Evolutionary conservation across 352 stramenopile species (phyloP), one percentile per base, ranked within the genome.

Genomic region (Phytopythium helicoides): DNA sequence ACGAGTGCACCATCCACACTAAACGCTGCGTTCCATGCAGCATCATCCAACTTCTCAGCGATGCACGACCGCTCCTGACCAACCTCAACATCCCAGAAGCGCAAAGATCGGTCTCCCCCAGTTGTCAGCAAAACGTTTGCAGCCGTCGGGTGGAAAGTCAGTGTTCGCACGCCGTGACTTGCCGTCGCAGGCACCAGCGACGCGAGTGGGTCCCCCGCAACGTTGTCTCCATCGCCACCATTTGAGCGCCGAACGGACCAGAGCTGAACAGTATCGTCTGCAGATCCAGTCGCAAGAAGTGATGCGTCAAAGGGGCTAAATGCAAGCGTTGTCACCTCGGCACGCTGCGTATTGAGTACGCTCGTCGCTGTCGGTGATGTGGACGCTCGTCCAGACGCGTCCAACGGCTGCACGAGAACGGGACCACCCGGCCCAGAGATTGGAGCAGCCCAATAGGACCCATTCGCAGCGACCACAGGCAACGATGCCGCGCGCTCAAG

Each of bases 11-110:
- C 84, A 25, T 94, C 78, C 2, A 56, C 56, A 47, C 71, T 94
- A 47, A 92, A 91, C 1, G 58, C 69, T 44, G 86, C 78, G 52
- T 88, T 90, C 79, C 77, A 92, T 7, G 81, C 66, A 25, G 81
- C 68, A 47, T 94, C 84, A 26, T 92, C 81, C 15, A 92, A 62
- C 48, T 90, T 89, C 16, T 51, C 64, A 0, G 64, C 39, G 8
- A 89, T 25, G 47, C 59, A 68, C 35, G 73, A 40, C 14, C 66
- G 72, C 60, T 88, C 68, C 18, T 67, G 59, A 14, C 71, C 77
- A 14, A 62, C 54, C 31, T 82, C 73, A n/a, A 91, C 52, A 54
- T 94, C 83, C 83, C 83, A 94, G n/a, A 94, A 70, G 6, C 77
- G 74, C 38, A 94, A 34, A 23, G 71, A 80, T 11, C 85, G 47